Percentiles rank a stretch among this genome's conserved stretches.
Evolutionary conservation across 306 rosid species (phyloP).

Genomic region (Luffa acutangula): DNA sequence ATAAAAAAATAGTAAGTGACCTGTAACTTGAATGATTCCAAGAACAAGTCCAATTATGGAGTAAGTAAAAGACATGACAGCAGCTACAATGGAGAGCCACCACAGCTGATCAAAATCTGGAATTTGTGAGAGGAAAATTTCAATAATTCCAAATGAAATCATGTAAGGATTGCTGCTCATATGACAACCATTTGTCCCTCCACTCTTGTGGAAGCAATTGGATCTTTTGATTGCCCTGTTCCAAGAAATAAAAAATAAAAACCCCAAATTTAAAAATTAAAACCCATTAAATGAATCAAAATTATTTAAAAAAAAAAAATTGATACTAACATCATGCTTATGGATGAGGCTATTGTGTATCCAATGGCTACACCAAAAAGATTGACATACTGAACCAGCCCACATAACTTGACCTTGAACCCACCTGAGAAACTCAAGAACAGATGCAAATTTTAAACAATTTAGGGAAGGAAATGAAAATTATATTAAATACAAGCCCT

Average conservation of each 20-base stretch:
- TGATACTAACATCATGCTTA: conserved; percentile 17
- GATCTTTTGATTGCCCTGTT: conserved; percentile 20
- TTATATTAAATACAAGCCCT: too few species aligned
- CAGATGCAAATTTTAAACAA: not conserved
- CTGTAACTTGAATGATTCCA: conserved; percentile 21
- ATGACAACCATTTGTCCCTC: conserved; percentile 12
- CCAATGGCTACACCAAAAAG: conserved; percentile 18
- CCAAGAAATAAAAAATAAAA: not conserved
- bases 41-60: conserved; percentile 58
- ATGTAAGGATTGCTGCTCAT: conserved; percentile 22
- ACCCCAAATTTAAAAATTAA: not conserved
- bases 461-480: not conserved
- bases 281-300: not conserved
- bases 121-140: conserved; percentile 60
- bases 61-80: conserved; percentile 64
- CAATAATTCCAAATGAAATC: conserved; percentile 49
- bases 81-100: conserved; percentile 69
- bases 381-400: conserved; percentile 12
- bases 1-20: not conserved
- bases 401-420: conserved; percentile 11
- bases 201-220: conserved; percentile 10
- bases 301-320: not conserved
- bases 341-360: conserved; percentile 14
- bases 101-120: conserved; percentile 60
- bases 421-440: conserved; percentile 2